A percentile compares a stretch with the other conserved stretches of the same genome.
phyloP scores from a whole-genome alignment of 164 flowering plant genomes.

The Stephania japonica region DNA sequence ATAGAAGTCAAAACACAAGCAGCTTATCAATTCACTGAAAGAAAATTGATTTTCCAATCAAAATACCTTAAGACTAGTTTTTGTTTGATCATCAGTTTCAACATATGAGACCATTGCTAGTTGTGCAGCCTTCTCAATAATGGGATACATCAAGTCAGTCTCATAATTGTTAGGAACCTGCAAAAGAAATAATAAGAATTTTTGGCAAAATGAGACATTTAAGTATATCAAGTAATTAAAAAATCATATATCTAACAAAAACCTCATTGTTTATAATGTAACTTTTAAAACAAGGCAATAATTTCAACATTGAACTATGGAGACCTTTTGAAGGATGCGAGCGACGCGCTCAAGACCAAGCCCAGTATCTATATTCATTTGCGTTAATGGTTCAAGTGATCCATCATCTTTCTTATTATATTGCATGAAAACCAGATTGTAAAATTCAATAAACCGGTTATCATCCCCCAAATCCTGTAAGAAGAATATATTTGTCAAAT shows the following conservation, averaged over 20 bases:
- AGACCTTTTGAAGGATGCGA: conserved; percentile 86
- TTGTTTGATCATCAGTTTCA: conserved; percentile 50
- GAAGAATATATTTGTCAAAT: conserved; percentile 6
- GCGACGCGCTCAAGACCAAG: conserved; percentile 93
- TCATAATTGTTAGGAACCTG: conserved; percentile 96
- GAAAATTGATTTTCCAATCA: neutral
- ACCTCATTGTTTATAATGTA: neutral
- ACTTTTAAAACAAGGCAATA: neutral
- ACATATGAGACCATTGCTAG: conserved; percentile 66
- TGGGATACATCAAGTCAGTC: conserved; percentile 94
- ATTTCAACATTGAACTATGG: neutral
- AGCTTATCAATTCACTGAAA: too few relatives aligned
- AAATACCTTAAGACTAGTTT: conserved; percentile 68
- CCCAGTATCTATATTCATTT: conserved; percentile 89
- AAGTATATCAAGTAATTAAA: neutral
- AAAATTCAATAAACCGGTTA: conserved; percentile 85
- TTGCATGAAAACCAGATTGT: conserved; percentile 95
- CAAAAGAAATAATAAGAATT: conserved; percentile 11
- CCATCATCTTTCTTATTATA: conserved; percentile 86
- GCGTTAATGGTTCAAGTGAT: conserved; percentile 78
- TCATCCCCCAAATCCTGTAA: conserved; percentile 92
- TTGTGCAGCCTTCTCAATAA: conserved; percentile 73
- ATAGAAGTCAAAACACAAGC: neutral
- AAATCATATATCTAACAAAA: neutral
- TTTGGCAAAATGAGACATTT: neutral